A percentile compares a stretch with the other conserved stretches of the same genome.
These are phyloP conservation scores for Apiospora pterosperma DNA, from an alignment of 2,329 filamentous ascomycete species.

Conservation along the genomic window DNA sequence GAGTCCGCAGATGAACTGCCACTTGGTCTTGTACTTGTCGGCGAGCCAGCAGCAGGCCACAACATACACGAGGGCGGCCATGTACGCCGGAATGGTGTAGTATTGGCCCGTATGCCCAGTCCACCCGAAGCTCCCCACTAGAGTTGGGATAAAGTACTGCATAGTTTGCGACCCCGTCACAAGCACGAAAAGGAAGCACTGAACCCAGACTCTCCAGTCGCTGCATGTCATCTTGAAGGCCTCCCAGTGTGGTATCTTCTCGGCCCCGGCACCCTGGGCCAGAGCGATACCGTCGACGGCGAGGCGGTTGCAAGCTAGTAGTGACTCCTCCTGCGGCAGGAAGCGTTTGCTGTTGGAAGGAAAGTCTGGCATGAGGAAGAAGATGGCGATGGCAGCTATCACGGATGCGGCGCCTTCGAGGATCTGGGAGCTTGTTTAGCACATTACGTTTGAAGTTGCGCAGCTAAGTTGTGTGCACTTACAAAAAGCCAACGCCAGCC, in stretches of 20 bases:
- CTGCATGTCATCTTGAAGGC: conserved; percentile 23
- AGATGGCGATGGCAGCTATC: conserved; percentile 10
- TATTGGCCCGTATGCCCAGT: conserved; percentile 14
- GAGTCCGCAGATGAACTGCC: conserved; percentile 22
- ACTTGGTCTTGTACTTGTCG: conserved; percentile 22
- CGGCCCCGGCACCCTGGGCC: conserved; percentile 13
- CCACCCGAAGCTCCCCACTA: conserved; percentile 27
- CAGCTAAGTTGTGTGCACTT: background rate
- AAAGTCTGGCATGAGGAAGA: conserved; percentile 19
- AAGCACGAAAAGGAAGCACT: conserved; percentile 21
- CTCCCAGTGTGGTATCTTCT: conserved; percentile 16
- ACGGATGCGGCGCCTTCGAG: conserved; percentile 13
- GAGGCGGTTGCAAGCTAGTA: conserved; percentile 20
- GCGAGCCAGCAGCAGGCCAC: conserved; percentile 20
- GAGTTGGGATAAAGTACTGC: conserved; percentile 29
- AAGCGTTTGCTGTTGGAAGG: conserved; percentile 15
- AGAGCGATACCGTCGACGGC: conserved; percentile 19
- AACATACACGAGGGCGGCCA: conserved; percentile 21
- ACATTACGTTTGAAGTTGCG: too few species aligned
- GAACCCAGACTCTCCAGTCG: conserved; percentile 19
- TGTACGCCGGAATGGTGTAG: conserved; percentile 24
- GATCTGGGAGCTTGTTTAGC: conserved; percentile 8
- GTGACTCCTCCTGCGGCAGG: conserved; percentile 13
- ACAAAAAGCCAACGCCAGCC: conserved; percentile 27
- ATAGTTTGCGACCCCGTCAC: conserved; percentile 27